Evolutionary conservation across 768 basidiomycete genomes (phyloP), one percentile per base, ranked within the genome.

Genomic region (Auricularia sp.): DNA sequence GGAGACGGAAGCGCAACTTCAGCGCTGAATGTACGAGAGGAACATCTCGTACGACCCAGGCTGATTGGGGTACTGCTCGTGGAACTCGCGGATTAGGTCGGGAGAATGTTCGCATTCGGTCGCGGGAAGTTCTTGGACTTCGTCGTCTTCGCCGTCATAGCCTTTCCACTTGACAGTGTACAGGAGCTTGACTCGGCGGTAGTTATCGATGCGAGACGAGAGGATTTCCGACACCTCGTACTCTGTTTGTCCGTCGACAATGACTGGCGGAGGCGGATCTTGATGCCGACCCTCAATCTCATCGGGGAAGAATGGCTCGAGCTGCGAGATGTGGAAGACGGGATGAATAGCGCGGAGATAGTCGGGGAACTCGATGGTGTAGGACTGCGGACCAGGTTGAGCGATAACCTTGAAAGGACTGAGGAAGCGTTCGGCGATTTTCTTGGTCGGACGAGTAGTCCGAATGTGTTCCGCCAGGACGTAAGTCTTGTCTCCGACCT

Each of bases 331-430:
- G 44, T 72, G 69, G 64, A 71, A 71, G 3, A 70, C 63, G 2
- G 70, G 70, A 58, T 72, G 69, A 1, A 73, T 66, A 21, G 64
- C 24, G 18, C 56, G 24, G 44, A 72, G 64, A 21, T 63, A 64
- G 58, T 71, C 61, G 6, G 68, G 73, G 3, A 73, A 66, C 13
- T 64, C 54, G 63, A 72, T 61, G 34, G 66, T 70, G 63, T 67
- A 71, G 21, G 70, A 72, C 29, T 63, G 63, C n/a, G 69, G 34
- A 47, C 69, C 64, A 62, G 64, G 61, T 61, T 70, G 62, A 2
- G 67, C 62, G 3, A 74, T 69, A 42, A 74, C 69, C 7, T 65
- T 16, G 39, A 65, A 72, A 7, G 69, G 71, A 1, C 72, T 68
- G 2, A 70, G 63, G 61, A 65, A 65, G 56, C 69, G 69, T 14